phyloP scores from a whole-genome alignment of 371 early-diverging fungal species.

The Blakeslea trispora region DNA sequence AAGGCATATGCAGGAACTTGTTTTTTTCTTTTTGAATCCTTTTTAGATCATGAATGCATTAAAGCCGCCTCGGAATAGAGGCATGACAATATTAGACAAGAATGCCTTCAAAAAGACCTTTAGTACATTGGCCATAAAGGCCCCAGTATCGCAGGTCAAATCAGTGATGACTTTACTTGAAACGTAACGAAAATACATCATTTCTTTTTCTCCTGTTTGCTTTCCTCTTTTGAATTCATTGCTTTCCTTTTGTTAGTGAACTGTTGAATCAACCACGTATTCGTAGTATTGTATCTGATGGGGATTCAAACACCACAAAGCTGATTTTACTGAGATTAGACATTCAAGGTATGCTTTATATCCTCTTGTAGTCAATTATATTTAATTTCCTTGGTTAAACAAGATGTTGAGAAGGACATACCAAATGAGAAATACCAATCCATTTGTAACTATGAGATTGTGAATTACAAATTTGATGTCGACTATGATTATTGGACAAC shows the following conservation, averaged over 20 bases:
- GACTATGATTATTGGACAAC: constrained; percentile 81
- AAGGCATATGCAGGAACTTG: not conserved
- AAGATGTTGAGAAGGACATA: constrained; percentile 43
- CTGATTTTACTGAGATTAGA: constrained; percentile 62
- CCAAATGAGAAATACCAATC: constrained; percentile 12
- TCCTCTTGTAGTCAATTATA: too few species aligned
- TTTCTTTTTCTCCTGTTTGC: too few species aligned
- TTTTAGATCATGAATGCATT: constrained; percentile 8
- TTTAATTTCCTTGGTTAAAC: too few species aligned
- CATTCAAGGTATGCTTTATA: constrained; percentile 23
- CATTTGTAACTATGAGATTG: constrained; percentile 48
- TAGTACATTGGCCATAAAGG: constrained; percentile 60
- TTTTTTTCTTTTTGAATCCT: not conserved
- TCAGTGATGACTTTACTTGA: constrained; percentile 50
- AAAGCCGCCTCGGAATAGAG: constrained; percentile 49
- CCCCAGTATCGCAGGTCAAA: constrained; percentile 60
- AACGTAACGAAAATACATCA: constrained; percentile 44
- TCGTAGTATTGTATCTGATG: constrained; percentile 68
- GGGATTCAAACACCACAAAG: constrained; percentile 52
- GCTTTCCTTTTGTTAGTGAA: too few species aligned
- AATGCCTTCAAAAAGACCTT: constrained; percentile 61
- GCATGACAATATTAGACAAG: constrained; percentile 57
- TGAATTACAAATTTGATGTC: constrained; percentile 56
- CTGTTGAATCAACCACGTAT: constrained; percentile 70
- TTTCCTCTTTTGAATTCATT: too few species aligned